A percentile compares a stretch with the other conserved stretches of the same genome.
Evolutionary conservation across 1,284 basidiomycete species (phyloP).

Genomic region (Cutaneotrichosporon cyanovorans): DNA sequence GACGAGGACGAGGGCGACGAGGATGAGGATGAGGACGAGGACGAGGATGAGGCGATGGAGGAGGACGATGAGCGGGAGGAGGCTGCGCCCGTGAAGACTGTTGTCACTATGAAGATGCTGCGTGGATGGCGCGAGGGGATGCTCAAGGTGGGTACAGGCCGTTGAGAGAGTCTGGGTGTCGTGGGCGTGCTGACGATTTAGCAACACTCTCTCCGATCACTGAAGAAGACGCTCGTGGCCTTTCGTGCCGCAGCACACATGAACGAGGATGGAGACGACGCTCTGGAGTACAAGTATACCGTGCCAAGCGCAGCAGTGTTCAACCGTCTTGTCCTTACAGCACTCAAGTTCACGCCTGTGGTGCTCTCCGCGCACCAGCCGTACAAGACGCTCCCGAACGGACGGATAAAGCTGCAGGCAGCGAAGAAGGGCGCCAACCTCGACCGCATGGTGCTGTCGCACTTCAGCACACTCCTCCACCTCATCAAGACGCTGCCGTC

Average conservation of each 20-base stretch:
- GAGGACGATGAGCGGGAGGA: slow-evolving; percentile 40
- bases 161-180: no score
- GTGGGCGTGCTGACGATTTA: slow-evolving; percentile 37
- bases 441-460: slow-evolving; percentile 83
- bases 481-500: slow-evolving; percentile 69
- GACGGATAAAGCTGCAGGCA: slow-evolving; percentile 57
- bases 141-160: slow-evolving; percentile 67
- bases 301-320: slow-evolving; percentile 80
- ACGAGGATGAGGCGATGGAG: slow-evolving; percentile 41
- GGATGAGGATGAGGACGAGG: slow-evolving; percentile 39
- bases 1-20: slow-evolving; percentile 47
- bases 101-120: slow-evolving; percentile 67
- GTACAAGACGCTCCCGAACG: slow-evolving; percentile 70
- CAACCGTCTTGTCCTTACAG: slow-evolving; percentile 80
- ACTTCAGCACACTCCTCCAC: slow-evolving; percentile 76
- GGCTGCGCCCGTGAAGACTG: slow-evolving; percentile 41
- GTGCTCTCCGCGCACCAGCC: slow-evolving; percentile 82
- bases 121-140: slow-evolving; percentile 84
- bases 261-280: slow-evolving; percentile 58
- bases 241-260: slow-evolving; percentile 82
- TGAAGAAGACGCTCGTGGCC: slow-evolving; percentile 77
- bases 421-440: slow-evolving; percentile 52
- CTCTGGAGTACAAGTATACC: slow-evolving; percentile 58
- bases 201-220: slow-evolving; percentile 76
- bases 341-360: slow-evolving; percentile 84